phyloP scores from a whole-genome alignment of 1,284 basidiomycete species.

The Volvariella volvacea region DNA sequence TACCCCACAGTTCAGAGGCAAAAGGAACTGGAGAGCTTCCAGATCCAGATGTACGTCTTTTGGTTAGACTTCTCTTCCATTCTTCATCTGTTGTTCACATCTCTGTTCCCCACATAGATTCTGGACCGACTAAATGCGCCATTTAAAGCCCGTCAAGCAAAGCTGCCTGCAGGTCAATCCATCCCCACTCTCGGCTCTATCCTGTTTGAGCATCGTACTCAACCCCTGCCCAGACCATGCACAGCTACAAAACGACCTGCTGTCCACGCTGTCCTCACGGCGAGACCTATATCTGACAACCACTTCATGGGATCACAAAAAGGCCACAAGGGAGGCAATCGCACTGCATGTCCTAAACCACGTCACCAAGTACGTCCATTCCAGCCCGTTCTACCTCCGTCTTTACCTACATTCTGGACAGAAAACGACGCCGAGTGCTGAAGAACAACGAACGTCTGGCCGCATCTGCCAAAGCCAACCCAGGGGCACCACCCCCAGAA shows the following conservation, averaged over 20 bases:
- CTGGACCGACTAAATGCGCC: conserved; percentile 50
- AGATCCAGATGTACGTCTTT: conserved; percentile 21
- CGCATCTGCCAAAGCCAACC: conserved; percentile 50
- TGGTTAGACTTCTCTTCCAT: too few relatives aligned
- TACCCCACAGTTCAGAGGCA: conserved; percentile 34
- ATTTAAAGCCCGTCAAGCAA: conserved; percentile 46
- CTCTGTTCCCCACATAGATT: conserved; percentile 36
- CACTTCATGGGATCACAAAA: conserved; percentile 46
- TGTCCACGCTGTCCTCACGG: conserved; percentile 59
- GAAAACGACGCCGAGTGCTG: conserved; percentile 88
- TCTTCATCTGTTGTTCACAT: not conserved
- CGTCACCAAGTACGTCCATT: conserved; percentile 63
- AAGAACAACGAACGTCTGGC: conserved; percentile 92
- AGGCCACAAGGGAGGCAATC: conserved; percentile 55
- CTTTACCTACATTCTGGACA: conserved; percentile 25
- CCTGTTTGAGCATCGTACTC: conserved; percentile 1
- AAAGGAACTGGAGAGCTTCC: conserved; percentile 15
- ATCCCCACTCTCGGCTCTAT: not conserved
- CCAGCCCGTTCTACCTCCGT: conserved; percentile 2
- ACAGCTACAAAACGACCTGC: conserved; percentile 56
- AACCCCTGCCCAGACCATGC: conserved; percentile 36
- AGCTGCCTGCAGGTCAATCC: conserved; percentile 43
- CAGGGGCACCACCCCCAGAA: conserved; percentile 46
- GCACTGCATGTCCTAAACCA: conserved; percentile 81
- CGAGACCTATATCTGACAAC: conserved; percentile 72